Base-by-base conservation (phyloP, 306 rosid species). In the Hylodesmum podocarpum region DNA sequence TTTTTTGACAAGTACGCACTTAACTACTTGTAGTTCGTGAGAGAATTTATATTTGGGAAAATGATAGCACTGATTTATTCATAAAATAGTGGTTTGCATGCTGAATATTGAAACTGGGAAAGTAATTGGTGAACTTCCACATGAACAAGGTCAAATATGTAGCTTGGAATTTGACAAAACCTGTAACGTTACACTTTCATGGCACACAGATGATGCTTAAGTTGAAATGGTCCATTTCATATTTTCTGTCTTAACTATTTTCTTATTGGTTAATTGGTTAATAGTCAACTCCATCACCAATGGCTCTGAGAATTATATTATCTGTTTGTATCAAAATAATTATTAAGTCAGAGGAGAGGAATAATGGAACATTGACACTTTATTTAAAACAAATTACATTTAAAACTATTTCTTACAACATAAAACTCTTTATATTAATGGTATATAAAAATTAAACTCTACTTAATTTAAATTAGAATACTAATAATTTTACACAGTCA, bases 111-210 rank as follows among this genome's bases (percentile, higher is more conserved):
- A 46, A 46, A 46, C 22, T 46, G 6, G 53, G 53, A 19, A 50
- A 50, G 57, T 50, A 50, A 59, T 74, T 63, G 64, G 37, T 50
- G 36, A 75, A 46, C 72, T 14, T 12, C 27, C 33, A 25, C n/a
- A 0, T 21, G 21, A 63, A 55, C 28, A n/a, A 51, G 37, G 82
- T 78, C 82, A 69, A 69, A 29, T 36, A 10, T 19, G 68, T 62
- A 46, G 40, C 21, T 68, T 8, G 43, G 59, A 4, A 8, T 6
- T 21, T 37, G 73, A 18, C 76, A 24, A 59, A 70, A 16, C 14
- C 10, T 15, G 33, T 62, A 10, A 63, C 43, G 29, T 11, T 54
- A 24, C 34, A 54, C 34, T 54, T 54, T 22, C 62, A 54, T 54
- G 33, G 34, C 33, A 10, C 8, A 53, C 61, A 22, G 13, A 9